Evolutionary conservation across 495 filamentous ascomycete genomes (phyloP).

Genomic region (Penicillium robsamsonii): DNA sequence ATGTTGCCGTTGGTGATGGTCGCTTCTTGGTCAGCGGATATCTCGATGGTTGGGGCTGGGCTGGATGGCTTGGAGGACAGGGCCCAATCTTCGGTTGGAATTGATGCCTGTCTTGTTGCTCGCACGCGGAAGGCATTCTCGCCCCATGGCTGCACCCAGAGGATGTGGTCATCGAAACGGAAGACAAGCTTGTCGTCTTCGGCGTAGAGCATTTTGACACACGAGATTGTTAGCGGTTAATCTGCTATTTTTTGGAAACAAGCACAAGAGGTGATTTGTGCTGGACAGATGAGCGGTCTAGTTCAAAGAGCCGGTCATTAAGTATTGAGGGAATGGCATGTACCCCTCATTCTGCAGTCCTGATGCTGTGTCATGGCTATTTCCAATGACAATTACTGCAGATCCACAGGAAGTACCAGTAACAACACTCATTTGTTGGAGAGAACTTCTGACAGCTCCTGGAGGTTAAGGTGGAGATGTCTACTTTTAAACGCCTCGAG

Average conservation of each 20-base stretch:
- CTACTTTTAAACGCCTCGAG: slow-evolving; percentile 1
- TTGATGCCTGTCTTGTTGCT: slow-evolving; percentile 46
- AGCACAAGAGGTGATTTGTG: not conserved
- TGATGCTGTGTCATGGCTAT: slow-evolving; percentile 5
- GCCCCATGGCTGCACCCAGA: slow-evolving; percentile 58
- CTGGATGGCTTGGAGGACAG: slow-evolving; percentile 31
- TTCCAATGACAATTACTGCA: not conserved
- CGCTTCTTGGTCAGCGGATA: slow-evolving; percentile 30
- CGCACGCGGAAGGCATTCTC: slow-evolving; percentile 52
- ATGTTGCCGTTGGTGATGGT: slow-evolving; percentile 52
- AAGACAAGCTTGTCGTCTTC: slow-evolving; percentile 44
- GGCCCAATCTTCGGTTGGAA: slow-evolving; percentile 55
- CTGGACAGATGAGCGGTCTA: not conserved
- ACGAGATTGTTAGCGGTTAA: not conserved
- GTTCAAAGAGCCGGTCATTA: not conserved
- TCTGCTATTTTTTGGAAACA: not conserved
- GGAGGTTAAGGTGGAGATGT: slow-evolving; percentile 4
- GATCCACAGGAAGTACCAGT: not conserved
- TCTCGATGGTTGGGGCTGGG: slow-evolving; percentile 23
- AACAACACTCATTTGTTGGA: not conserved
- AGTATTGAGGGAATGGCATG: not conserved
- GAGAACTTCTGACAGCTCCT: not conserved
- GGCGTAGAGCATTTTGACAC: slow-evolving; percentile 40
- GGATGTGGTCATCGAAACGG: slow-evolving; percentile 50
- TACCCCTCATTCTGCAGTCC: slow-evolving; percentile 11